Evolutionary conservation across 2,329 filamentous ascomycete genomes (phyloP).

Genomic region (Onygena corvina): DNA sequence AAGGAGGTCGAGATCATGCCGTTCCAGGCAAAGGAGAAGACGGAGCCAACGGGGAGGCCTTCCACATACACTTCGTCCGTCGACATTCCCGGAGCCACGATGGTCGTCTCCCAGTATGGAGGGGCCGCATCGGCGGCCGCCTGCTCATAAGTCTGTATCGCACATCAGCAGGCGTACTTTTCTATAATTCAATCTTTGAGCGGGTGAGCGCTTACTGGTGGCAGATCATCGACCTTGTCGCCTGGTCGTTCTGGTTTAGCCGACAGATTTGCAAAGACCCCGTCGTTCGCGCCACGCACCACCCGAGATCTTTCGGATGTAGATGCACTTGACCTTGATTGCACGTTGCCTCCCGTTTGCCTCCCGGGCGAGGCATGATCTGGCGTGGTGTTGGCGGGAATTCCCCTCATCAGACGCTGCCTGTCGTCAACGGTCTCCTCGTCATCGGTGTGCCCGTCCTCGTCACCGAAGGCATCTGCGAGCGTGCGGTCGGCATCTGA

Average conservation of each 20-base stretch:
- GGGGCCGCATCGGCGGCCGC: conserved; percentile 90
- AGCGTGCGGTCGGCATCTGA: conserved; percentile 64
- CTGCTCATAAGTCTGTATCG: conserved; percentile 80
- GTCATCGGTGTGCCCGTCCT: conserved; percentile 58
- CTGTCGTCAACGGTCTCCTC: conserved; percentile 68
- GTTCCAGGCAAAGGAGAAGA: conserved; percentile 66
- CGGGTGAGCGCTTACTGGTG: conserved; percentile 57
- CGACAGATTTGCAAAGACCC: conserved; percentile 88
- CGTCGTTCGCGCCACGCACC: conserved; percentile 58
- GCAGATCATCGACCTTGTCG: conserved; percentile 76
- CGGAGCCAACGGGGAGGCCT: conserved; percentile 76
- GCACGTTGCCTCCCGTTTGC: not conserved
- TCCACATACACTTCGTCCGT: conserved; percentile 94
- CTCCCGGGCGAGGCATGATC: not conserved
- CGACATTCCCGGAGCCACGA: conserved; percentile 83
- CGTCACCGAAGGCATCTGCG: conserved; percentile 82
- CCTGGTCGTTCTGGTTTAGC: conserved; percentile 69
- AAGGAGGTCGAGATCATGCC: conserved; percentile 97
- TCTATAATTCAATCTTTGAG: not conserved
- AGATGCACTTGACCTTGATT: not conserved
- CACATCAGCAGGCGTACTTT: conserved; percentile 7
- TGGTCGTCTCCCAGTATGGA: conserved; percentile 98
- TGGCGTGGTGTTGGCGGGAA: conserved; percentile 22
- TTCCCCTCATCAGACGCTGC: conserved; percentile 70
- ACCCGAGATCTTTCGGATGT: conserved; percentile 19